phyloP scores from a whole-genome alignment of 257 asterid genomes.

The Agastache rugosa region DNA sequence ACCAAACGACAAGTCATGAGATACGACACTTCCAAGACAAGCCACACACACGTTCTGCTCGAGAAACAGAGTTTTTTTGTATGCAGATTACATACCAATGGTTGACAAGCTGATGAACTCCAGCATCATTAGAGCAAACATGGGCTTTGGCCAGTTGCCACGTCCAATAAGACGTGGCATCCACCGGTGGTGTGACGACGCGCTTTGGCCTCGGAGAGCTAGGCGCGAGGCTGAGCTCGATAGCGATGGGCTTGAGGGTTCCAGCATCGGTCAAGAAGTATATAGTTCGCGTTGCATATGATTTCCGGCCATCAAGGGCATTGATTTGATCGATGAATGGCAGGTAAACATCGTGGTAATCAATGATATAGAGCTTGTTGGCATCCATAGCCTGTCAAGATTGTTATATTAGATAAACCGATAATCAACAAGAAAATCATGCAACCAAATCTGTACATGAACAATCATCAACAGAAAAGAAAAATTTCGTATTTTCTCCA shows the following conservation, averaged over 20 bases:
- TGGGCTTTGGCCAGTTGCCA: conserved; percentile 97
- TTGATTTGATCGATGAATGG: conserved; percentile 83
- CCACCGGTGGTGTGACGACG: conserved; percentile 75
- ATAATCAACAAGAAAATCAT: background rate
- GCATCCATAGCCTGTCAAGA: conserved; percentile 74
- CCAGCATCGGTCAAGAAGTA: conserved; percentile 73
- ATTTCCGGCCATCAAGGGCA: conserved; percentile 84
- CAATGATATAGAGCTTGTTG: conserved; percentile 73
- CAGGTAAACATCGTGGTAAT: conserved; percentile 82
- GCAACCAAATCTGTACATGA: background rate
- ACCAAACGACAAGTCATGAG: background rate
- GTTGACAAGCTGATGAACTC: conserved; percentile 94
- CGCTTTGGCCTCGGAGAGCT: conserved; percentile 63
- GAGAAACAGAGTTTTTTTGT: background rate
- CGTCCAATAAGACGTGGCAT: conserved; percentile 79
- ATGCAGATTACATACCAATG: conserved; percentile 89
- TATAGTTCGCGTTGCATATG: conserved; percentile 88
- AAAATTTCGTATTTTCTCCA: background rate
- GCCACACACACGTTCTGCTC: background rate
- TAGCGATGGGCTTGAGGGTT: conserved; percentile 86
- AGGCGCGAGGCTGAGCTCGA: conserved; percentile 83
- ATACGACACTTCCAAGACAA: background rate
- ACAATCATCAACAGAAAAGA: background rate
- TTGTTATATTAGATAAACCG: background rate
- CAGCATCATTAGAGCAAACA: conserved; percentile 97